Evolutionary conservation across 805 yeast genomes (phyloP).

Genomic region (Cyberlindnera samutprakarnensis): DNA sequence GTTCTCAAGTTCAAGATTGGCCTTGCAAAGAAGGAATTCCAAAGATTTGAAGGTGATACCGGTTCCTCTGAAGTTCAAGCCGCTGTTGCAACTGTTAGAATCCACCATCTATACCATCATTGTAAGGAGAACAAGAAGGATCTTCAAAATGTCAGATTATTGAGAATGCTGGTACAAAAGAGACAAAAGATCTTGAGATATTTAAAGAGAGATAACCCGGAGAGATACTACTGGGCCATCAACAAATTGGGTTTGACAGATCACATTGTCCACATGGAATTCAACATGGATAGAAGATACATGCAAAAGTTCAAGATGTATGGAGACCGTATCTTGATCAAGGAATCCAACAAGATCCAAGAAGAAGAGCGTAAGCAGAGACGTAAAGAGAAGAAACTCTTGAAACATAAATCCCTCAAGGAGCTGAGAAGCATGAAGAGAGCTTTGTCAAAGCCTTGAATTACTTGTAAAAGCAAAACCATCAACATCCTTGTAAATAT

Average conservation of each 20-base stretch:
- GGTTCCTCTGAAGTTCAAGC: slow-evolving; percentile 97
- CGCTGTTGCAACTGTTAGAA: slow-evolving; percentile 76
- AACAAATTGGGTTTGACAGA: slow-evolving; percentile 86
- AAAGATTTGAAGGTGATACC: slow-evolving; percentile 80
- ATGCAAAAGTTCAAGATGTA: slow-evolving; percentile 72
- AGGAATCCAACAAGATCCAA: slow-evolving; percentile 40
- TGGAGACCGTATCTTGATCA: slow-evolving; percentile 65
- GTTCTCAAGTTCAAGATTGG: slow-evolving; percentile 47
- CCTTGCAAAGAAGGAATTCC: slow-evolving; percentile 73
- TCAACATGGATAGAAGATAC: slow-evolving; percentile 70
- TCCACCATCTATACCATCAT: slow-evolving; percentile 72
- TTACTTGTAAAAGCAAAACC: too few species aligned
- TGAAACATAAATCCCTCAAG: slow-evolving; percentile 21
- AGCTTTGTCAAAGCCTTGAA: slow-evolving; percentile 16
- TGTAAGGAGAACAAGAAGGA: slow-evolving; percentile 67
- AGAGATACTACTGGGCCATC: slow-evolving; percentile 78
- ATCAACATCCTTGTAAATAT: too few species aligned
- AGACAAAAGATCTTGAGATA: slow-evolving; percentile 81
- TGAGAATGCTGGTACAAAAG: slow-evolving; percentile 81
- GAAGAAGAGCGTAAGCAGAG: slow-evolving; percentile 39
- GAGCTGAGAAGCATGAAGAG: slow-evolving; percentile 21
- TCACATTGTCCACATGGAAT: slow-evolving; percentile 68
- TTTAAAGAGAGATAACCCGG: slow-evolving; percentile 72
- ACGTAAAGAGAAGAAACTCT: slow-evolving; percentile 38
- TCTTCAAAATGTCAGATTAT: slow-evolving; percentile 54